Percentiles rank a stretch among this genome's conserved stretches.
phyloP scores from a whole-genome alignment of 768 basidiomycete species.

The Russula griseocarnosa region DNA sequence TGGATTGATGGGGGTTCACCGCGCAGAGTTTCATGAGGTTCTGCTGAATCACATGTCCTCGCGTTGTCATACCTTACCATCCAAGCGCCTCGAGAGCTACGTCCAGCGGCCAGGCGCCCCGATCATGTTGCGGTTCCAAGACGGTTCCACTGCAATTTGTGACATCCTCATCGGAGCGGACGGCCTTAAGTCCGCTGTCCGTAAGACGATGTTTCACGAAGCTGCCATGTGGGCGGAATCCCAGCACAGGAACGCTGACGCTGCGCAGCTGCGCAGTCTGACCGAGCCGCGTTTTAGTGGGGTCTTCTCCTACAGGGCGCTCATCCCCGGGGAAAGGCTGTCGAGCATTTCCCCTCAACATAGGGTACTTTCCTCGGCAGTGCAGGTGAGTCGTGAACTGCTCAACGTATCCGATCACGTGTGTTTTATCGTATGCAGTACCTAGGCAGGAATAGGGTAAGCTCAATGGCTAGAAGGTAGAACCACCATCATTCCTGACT shows the following conservation, averaged over 20 bases:
- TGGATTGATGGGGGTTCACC: conserved; percentile 46
- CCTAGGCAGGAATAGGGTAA: conserved; percentile 43
- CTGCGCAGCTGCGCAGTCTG: conserved; percentile 38
- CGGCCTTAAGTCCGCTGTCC: conserved; percentile 55
- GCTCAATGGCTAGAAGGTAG: conserved; percentile 35
- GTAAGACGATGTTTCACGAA: conserved; percentile 37
- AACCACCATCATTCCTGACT: neutral
- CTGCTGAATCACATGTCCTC: conserved; percentile 47
- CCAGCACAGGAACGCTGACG: conserved; percentile 39
- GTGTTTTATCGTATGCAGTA: conserved; percentile 42
- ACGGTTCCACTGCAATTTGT: conserved; percentile 55
- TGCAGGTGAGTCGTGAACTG: conserved; percentile 39
- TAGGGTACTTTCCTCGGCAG: conserved; percentile 45
- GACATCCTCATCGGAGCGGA: conserved; percentile 71
- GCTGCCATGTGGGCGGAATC: conserved; percentile 36
- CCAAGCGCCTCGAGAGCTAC: conserved; percentile 59
- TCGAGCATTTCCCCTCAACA: conserved; percentile 44
- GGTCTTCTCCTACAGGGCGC: conserved; percentile 51
- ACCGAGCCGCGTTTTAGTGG: conserved; percentile 60
- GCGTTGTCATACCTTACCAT: conserved; percentile 46
- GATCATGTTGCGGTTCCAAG: conserved; percentile 54
- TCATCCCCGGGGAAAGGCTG: conserved; percentile 53
- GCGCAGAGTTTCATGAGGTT: conserved; percentile 61
- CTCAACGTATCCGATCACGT: neutral
- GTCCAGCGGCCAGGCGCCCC: conserved; percentile 38